These are phyloP conservation scores for Typha latifolia DNA, from an alignment of 176 grass and related monocot genomes.

Conservation along the genomic window DNA sequence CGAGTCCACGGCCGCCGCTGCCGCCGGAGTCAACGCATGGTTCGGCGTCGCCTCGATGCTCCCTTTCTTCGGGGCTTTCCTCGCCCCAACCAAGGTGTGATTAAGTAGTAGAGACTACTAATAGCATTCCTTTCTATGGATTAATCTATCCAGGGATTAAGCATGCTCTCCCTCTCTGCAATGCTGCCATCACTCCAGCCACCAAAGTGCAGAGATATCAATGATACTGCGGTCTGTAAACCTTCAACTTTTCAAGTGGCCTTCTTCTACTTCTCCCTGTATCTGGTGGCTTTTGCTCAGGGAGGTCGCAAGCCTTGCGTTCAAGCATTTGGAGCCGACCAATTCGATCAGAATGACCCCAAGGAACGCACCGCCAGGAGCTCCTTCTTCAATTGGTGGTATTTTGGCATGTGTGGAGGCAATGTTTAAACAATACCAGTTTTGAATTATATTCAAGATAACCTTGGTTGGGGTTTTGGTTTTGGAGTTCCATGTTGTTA, in stretches of 20 bases:
- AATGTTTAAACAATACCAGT: slow-evolving; percentile 7
- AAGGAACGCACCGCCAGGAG: slow-evolving; percentile 16
- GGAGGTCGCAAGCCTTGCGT: slow-evolving; percentile 55
- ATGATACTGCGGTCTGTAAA: neutral
- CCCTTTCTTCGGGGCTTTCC: slow-evolving; percentile 13
- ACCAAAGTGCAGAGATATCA: neutral
- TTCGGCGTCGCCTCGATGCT: slow-evolving; percentile 14
- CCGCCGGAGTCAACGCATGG: slow-evolving; percentile 13
- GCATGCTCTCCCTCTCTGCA: neutral
- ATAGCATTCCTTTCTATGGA: neutral
- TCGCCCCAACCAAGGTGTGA: neutral
- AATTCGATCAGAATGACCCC: slow-evolving; percentile 40
- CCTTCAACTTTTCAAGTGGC: slow-evolving; percentile 16
- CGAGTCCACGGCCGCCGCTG: slow-evolving; percentile 16
- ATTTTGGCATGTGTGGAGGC: slow-evolving; percentile 26
- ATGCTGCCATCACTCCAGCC: neutral
- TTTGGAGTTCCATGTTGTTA: slow-evolving; percentile 40
- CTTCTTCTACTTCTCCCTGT: slow-evolving; percentile 48
- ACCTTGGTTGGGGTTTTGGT: slow-evolving; percentile 43
- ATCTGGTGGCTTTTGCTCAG: slow-evolving; percentile 47
- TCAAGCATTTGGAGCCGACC: slow-evolving; percentile 56
- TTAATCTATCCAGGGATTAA: neutral
- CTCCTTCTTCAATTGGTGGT: slow-evolving; percentile 80
- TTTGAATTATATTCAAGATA: slow-evolving; percentile 53
- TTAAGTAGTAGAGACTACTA: neutral